Evolutionary conservation across 164 flowering plant genomes (phyloP).

Genomic region (Berberis vulgaris): DNA sequence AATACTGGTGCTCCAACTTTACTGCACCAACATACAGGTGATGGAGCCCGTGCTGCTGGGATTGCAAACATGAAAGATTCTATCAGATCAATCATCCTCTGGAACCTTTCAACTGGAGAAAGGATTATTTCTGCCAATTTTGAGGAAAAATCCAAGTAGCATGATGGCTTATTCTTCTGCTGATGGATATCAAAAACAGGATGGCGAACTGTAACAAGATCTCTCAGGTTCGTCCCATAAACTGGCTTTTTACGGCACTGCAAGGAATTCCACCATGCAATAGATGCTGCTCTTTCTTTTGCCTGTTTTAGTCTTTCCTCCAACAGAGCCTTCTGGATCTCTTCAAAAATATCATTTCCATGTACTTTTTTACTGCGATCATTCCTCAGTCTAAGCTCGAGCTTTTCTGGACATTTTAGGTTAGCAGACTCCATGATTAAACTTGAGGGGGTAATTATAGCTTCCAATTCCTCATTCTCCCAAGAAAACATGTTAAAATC

Average conservation of each 20-base stretch:
- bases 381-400: conserved; percentile 10
- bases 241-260: conserved; percentile 68
- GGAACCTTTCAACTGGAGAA: conserved; percentile 78
- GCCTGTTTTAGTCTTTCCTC: conserved; percentile 73
- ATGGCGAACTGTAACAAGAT: conserved; percentile 53
- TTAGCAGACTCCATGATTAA: conserved; percentile 38
- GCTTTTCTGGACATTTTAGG: conserved; percentile 17
- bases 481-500: conserved; percentile 86
- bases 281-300: conserved; percentile 62
- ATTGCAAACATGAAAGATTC: conserved; percentile 94
- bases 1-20: conserved; percentile 48
- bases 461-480: conserved; percentile 71
- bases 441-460: conserved; percentile 64
- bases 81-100: conserved; percentile 55
- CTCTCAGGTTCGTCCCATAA: conserved; percentile 58
- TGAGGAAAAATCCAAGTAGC: conserved; percentile 54
- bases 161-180: conserved; percentile 37
- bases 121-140: conserved; percentile 69
- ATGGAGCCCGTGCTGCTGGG: conserved; percentile 88
- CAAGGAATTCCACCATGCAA: conserved; percentile 99
- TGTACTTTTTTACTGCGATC: conserved; percentile 23
- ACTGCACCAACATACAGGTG: conserved; percentile 86
- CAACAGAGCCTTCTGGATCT: conserved; percentile 58
- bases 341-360: conserved; percentile 72
- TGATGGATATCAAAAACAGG: conserved; percentile 53